Evolutionary conservation across 768 basidiomycete species (phyloP).

Genomic region (Nidularia sp.): DNA sequence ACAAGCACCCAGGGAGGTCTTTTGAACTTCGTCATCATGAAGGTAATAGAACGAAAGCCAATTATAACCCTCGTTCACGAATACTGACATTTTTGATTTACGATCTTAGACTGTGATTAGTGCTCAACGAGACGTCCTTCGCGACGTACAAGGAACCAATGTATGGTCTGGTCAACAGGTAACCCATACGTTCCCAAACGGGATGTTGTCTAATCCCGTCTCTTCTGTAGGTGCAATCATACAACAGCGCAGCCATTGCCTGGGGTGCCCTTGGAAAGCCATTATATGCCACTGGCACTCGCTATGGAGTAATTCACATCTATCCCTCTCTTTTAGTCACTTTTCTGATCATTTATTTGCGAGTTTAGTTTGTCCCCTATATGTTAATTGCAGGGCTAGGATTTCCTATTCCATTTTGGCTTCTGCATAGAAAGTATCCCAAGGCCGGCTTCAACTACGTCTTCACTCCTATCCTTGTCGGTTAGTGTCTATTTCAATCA

Average conservation of each 20-base stretch:
- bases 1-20: slow-evolving; percentile 31
- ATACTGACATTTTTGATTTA: neutral
- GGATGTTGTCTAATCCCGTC: too few relatives aligned
- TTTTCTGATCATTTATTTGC: slow-evolving; percentile 5
- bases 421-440: slow-evolving; percentile 42
- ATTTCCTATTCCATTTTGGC: slow-evolving; percentile 49
- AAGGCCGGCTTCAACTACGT: slow-evolving; percentile 41
- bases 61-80: neutral
- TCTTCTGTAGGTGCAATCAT: slow-evolving; percentile 28
- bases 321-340: slow-evolving; percentile 2
- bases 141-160: slow-evolving; percentile 43
- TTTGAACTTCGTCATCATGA: slow-evolving; percentile 50
- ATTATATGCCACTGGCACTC: slow-evolving; percentile 36
- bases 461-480: slow-evolving; percentile 30
- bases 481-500: slow-evolving; percentile 23
- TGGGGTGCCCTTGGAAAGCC: slow-evolving; percentile 53
- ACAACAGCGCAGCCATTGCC: slow-evolving; percentile 48
- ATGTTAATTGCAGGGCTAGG: slow-evolving; percentile 42
- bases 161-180: slow-evolving; percentile 55
- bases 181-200: neutral
- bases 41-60: slow-evolving; percentile 15
- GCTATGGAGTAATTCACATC: slow-evolving; percentile 31
- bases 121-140: slow-evolving; percentile 34
- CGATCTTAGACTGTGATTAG: slow-evolving; percentile 14
- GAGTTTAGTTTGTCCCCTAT: slow-evolving; percentile 34